Conservation (phyloP, 1,284 basidiomycete species). For the Boletus sp. region DNA sequence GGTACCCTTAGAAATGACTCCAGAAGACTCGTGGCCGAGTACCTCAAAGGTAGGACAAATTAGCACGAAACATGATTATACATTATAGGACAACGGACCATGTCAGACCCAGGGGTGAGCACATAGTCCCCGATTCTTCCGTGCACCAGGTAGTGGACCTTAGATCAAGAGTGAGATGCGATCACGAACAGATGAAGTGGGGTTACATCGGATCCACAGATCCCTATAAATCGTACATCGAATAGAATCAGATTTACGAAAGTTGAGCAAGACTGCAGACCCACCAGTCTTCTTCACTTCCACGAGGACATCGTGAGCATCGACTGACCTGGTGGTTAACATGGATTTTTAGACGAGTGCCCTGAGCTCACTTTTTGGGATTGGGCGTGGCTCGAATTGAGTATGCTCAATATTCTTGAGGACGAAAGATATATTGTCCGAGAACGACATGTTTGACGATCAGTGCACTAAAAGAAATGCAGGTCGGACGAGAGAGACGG, state of each 20-base stretch:
- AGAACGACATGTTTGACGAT: conserved; percentile 41
- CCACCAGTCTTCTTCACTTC: conserved; percentile 88
- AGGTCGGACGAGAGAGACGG: background rate
- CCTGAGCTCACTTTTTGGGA: conserved; percentile 61
- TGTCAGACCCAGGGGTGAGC: conserved; percentile 59
- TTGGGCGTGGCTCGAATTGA: conserved; percentile 70
- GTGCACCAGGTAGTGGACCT: conserved; percentile 75
- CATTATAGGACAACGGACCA: conserved; percentile 44
- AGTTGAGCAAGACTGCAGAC: conserved; percentile 20
- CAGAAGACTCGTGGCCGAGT: conserved; percentile 57
- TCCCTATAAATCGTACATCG: conserved; percentile 47
- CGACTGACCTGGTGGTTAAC: conserved; percentile 41
- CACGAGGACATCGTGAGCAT: conserved; percentile 79
- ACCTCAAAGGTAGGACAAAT: conserved; percentile 32
- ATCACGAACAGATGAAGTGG: background rate
- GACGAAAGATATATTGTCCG: conserved; percentile 76
- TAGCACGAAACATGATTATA: conserved; percentile 3
- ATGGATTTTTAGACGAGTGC: conserved; percentile 1
- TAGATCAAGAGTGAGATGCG: conserved; percentile 10
- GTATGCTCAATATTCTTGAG: conserved; percentile 71
- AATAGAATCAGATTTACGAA: conserved; percentile 9
- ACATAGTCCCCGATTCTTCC: conserved; percentile 79
- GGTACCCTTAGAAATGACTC: conserved; percentile 42
- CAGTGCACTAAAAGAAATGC: background rate
- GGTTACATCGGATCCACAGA: conserved; percentile 83